phyloP scores from a whole-genome alignment of 1,284 basidiomycete genomes.

The Amylostereum chailletii region DNA sequence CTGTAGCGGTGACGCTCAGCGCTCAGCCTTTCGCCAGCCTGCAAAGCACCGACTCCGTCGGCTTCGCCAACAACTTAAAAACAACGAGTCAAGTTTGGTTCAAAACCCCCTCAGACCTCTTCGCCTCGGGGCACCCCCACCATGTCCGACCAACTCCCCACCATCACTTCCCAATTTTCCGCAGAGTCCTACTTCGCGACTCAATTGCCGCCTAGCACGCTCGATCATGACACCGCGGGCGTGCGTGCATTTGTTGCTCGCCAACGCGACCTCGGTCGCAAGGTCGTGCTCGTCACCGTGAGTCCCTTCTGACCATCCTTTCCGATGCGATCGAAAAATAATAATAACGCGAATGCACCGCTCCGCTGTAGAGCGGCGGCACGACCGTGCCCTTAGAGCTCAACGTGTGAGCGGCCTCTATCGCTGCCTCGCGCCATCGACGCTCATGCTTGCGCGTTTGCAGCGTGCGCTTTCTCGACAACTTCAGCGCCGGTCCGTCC shows the following conservation, averaged over 20 bases:
- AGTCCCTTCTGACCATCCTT: slow-evolving; percentile 22
- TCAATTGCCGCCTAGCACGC: slow-evolving; percentile 63
- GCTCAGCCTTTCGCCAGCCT: too few relatives aligned
- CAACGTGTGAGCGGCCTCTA: slow-evolving; percentile 74
- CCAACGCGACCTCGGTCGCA: slow-evolving; percentile 55
- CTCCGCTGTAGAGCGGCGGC: slow-evolving; percentile 70
- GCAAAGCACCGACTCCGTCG: too few relatives aligned
- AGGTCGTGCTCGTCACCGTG: slow-evolving; percentile 91
- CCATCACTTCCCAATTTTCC: slow-evolving; percentile 42
- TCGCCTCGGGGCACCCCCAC: too few relatives aligned
- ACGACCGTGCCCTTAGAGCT: slow-evolving; percentile 93
- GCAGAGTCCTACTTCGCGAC: slow-evolving; percentile 84
- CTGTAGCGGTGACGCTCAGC: too few relatives aligned
- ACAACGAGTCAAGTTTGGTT: too few relatives aligned
- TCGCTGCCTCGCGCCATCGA: slow-evolving; percentile 11
- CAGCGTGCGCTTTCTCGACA: slow-evolving; percentile 96
- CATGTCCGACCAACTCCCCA: too few relatives aligned
- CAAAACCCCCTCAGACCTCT: too few relatives aligned
- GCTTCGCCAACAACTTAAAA: too few relatives aligned
- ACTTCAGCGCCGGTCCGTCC: slow-evolving; percentile 88
- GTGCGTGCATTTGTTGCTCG: slow-evolving; percentile 68
- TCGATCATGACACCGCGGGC: slow-evolving; percentile 55
- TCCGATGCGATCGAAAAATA: slow-evolving; percentile 7
- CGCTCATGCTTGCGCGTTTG: slow-evolving; percentile 17
- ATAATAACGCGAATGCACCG: not conserved